Evolutionary conservation across 495 filamentous ascomycete genomes (phyloP).

Genomic region (Letharia columbiana): DNA sequence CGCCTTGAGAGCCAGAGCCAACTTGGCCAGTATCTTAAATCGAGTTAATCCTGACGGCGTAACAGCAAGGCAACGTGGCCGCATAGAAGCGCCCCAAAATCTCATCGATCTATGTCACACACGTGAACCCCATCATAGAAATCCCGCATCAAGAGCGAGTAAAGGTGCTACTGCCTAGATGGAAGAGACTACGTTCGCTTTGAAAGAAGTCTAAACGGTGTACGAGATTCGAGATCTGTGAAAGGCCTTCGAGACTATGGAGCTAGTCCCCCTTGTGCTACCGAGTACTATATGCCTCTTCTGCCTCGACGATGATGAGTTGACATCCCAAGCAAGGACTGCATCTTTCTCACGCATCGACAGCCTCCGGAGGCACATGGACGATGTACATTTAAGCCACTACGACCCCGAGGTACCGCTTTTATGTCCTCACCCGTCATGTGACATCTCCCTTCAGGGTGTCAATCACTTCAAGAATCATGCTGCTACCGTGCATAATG

Average conservation of each 20-base stretch:
- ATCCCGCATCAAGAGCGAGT: not conserved
- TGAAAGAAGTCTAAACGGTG: not conserved
- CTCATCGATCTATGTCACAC: not conserved
- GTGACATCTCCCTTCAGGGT: not conserved
- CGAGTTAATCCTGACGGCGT: not conserved
- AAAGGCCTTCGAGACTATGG: not conserved
- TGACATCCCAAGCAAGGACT: not conserved
- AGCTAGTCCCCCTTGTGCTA: not conserved
- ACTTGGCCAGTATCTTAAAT: not conserved
- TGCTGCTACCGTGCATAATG: not conserved
- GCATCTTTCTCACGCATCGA: not conserved
- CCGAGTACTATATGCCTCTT: not conserved
- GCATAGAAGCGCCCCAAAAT: not conserved
- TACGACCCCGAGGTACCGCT: not conserved
- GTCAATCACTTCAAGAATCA: slow-evolving; percentile 2
- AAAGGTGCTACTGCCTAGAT: not conserved
- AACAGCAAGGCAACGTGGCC: not conserved
- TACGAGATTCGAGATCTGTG: not conserved
- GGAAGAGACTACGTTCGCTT: not conserved
- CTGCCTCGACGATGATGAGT: not conserved
- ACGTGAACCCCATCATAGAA: not conserved
- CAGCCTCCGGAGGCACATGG: not conserved
- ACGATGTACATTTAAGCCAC: not conserved
- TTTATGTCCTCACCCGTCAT: not conserved
- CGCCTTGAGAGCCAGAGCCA: not conserved